Conservation (phyloP, 2,329 filamentous ascomycete genomes). For the Cladosporium sp. region DNA sequence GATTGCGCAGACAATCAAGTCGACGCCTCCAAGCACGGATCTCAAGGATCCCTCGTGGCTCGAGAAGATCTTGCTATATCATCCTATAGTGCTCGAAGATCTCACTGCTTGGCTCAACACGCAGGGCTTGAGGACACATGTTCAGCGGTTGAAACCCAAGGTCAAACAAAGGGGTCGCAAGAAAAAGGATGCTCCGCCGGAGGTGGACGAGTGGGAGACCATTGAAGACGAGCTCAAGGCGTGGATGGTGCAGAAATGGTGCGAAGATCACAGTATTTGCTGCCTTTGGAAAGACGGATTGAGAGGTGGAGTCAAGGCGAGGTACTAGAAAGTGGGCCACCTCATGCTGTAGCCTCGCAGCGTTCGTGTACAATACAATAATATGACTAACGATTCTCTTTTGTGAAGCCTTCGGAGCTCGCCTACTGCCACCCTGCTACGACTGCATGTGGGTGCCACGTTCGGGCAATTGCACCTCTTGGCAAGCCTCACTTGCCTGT, state of each 20-base stretch:
- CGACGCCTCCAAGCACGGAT: slow-evolving; percentile 37
- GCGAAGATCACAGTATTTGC: slow-evolving; percentile 77
- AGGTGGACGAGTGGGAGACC: slow-evolving; percentile 43
- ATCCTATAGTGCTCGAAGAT: slow-evolving; percentile 83
- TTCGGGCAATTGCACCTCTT: neutral
- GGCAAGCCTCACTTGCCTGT: neutral
- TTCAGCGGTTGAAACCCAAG: slow-evolving; percentile 12
- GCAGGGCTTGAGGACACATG: slow-evolving; percentile 21
- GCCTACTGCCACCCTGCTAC: neutral
- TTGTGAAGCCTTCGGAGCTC: slow-evolving; percentile 1
- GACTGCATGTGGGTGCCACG: neutral
- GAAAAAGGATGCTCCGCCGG: slow-evolving; percentile 49
- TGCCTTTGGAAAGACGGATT: slow-evolving; percentile 62
- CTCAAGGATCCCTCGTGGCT: slow-evolving; percentile 60
- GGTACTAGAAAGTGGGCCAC: slow-evolving; percentile 19
- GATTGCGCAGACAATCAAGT: slow-evolving; percentile 45
- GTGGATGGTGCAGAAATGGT: slow-evolving; percentile 77
- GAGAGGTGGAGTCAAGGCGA: slow-evolving; percentile 29
- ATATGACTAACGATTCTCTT: neutral
- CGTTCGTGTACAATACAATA: neutral
- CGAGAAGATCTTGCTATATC: slow-evolving; percentile 90
- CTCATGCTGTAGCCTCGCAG: no score
- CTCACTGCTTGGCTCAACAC: slow-evolving; percentile 72
- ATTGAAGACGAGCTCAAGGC: slow-evolving; percentile 33
- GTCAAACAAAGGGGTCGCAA: slow-evolving; percentile 37